These are phyloP conservation scores for Sedum album DNA, from an alignment of 164 flowering plant genomes.

Conservation along the genomic window DNA sequence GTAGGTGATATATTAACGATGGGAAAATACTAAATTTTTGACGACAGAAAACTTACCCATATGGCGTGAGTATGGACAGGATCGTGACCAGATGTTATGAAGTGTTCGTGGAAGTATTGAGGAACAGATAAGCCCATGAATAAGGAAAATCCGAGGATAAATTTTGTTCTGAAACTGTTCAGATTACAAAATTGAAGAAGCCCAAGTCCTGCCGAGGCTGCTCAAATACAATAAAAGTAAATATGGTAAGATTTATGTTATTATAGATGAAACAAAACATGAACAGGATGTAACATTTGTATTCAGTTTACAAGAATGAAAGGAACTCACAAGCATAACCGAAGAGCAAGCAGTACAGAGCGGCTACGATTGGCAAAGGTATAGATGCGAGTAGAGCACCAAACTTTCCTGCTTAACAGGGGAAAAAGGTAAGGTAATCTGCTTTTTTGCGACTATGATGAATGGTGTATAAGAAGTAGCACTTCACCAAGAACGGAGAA, in stretches of 20 bases:
- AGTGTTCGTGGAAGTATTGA: constrained; percentile 64
- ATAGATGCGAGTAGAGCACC: constrained; percentile 66
- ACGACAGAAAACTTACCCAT: constrained; percentile 30
- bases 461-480: background rate
- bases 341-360: constrained; percentile 55
- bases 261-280: background rate
- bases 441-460: background rate
- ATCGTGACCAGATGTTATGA: constrained; percentile 45
- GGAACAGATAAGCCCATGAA: constrained; percentile 93
- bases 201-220: constrained; percentile 87
- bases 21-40: background rate
- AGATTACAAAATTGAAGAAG: constrained; percentile 92
- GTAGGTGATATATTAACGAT: background rate
- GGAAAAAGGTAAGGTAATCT: background rate
- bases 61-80: constrained; percentile 57
- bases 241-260: background rate
- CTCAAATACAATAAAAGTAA: constrained; percentile 1
- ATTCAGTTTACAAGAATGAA: background rate
- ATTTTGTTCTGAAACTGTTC: constrained; percentile 82
- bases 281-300: background rate
- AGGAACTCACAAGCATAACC: constrained; percentile 48
- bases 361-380: constrained; percentile 58
- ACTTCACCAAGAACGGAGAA: constrained; percentile 55
- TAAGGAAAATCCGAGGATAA: constrained; percentile 77
- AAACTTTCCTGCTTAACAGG: constrained; percentile 42